A percentile compares a stretch with the other conserved stretches of the same genome.
Evolutionary conservation across 371 early-diverging fungal species (phyloP).

Genomic region (Mortierella sp.): DNA sequence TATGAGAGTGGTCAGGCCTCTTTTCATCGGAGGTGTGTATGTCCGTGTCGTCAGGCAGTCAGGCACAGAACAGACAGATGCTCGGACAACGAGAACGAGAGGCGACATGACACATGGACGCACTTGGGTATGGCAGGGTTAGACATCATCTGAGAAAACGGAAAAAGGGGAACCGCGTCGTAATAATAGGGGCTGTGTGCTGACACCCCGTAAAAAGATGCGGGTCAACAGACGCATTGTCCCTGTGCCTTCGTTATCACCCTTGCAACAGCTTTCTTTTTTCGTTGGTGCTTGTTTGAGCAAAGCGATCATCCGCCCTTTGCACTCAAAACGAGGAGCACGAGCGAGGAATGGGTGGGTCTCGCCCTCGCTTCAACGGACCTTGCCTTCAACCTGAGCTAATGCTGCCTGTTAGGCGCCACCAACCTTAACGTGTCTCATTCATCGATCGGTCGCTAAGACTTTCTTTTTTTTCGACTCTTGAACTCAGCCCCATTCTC

Average conservation of each 20-base stretch:
- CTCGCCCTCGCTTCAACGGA: not conserved
- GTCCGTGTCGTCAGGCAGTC: not conserved
- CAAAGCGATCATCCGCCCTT: not conserved
- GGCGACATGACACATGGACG: not conserved
- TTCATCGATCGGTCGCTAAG: not conserved
- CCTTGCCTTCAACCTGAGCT: not conserved
- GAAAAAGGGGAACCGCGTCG: not conserved
- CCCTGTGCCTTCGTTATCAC: not conserved
- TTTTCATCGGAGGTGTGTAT: not conserved
- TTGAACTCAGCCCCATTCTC: not conserved
- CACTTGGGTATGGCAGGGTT: not conserved
- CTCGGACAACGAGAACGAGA: not conserved
- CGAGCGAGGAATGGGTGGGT: not conserved
- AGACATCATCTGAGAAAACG: not conserved
- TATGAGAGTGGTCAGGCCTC: not conserved
- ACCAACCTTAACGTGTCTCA: constrained; percentile 9
- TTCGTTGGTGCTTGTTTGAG: not conserved
- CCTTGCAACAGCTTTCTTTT: not conserved
- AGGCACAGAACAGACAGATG: not conserved
- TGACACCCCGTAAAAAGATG: not conserved
- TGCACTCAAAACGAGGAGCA: not conserved
- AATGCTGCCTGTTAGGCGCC: not conserved
- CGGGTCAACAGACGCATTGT: not conserved
- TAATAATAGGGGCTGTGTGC: constrained; percentile 3
- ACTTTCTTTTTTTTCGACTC: not conserved